A percentile compares a stretch with the other conserved stretches of the same genome.
Evolutionary conservation across 495 filamentous ascomycete species (phyloP).

Genomic region (Halenospora varia): DNA sequence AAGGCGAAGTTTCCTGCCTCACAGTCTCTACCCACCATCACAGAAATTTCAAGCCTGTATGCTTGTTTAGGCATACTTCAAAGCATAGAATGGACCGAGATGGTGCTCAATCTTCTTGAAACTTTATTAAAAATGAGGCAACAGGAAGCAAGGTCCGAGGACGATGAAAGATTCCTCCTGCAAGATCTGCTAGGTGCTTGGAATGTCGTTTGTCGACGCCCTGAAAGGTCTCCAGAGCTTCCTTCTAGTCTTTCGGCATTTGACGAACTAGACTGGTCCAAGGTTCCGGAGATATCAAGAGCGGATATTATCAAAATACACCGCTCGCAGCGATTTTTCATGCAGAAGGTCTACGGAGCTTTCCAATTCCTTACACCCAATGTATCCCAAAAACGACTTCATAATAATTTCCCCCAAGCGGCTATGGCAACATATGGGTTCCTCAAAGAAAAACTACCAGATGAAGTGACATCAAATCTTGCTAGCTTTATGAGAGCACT

Average conservation of each 20-base stretch:
- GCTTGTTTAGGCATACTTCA: constrained; percentile 22
- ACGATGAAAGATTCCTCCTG: constrained; percentile 2
- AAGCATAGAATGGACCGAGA: constrained; percentile 14
- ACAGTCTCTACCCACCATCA: constrained; percentile 30
- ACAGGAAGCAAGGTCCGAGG: not conserved
- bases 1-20: constrained; percentile 33
- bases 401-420: constrained; percentile 26
- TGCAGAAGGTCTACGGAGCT: no score
- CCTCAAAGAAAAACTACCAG: constrained; percentile 29
- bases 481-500: constrained; percentile 25
- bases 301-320: constrained; percentile 13
- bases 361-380: no score
- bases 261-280: constrained; percentile 22
- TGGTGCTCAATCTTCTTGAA: constrained; percentile 15
- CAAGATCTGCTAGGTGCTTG: constrained; percentile 20
- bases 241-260: not conserved
- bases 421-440: constrained; percentile 41
- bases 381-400: constrained; percentile 5
- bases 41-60: constrained; percentile 36
- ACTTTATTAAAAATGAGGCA: constrained; percentile 4
- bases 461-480: constrained; percentile 12
- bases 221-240: constrained; percentile 2
- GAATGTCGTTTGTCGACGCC: constrained; percentile 22
- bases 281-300: constrained; percentile 10
- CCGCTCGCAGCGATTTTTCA: no score